Base-by-base conservation (phyloP, 2,329 filamentous ascomycete species). In the Alternaria dauci region DNA sequence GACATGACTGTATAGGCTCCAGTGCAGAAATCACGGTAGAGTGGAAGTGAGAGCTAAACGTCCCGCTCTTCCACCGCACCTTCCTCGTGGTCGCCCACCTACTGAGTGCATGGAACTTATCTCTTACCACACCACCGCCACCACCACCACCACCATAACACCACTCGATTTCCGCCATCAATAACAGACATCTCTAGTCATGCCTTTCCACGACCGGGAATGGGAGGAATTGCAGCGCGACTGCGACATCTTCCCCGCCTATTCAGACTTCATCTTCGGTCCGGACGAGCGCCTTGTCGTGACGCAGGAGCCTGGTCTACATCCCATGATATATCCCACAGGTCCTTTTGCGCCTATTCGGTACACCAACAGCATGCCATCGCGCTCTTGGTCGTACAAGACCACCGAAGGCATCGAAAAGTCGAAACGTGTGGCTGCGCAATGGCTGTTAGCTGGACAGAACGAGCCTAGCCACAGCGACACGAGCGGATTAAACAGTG, bases 221-320 rank as follows among this genome's bases (percentile, higher is more conserved):
- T 70, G 63, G 62, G 65, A 72, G 23, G 63, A 71, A 18, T 39
- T 58, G 7, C 61, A 62, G 52, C 68, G 67, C 44, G 69, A 72
- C 53, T 61, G 51, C 36, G 58, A 52, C 9, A 26, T 61, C 36
- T 73, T 73, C 36, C 69, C 69, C 16, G 69, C 71, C 7, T 73
- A 68, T 43, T 67, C 50, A 4, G 68, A 73, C 54, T 72, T 61
- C 18, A 39, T 73, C 14, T 67, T 58, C 9, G 71, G 67, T 30
- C 28, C 64, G 8, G 68, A 70, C 41, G 39, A 34, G 11, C 65
- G 65, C 8, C 43, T 55, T 6, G 39, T 63, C 4, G 62, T 60
- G 26, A 43, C 38, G 6, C 48, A 68, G 20, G 60, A 69, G 46
- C 67, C 66, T 52, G 63, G 67, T 11, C 18, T 68, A 14, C 68